phyloP scores from a whole-genome alignment of 768 basidiomycete species.

The Sutorius australiensis region DNA sequence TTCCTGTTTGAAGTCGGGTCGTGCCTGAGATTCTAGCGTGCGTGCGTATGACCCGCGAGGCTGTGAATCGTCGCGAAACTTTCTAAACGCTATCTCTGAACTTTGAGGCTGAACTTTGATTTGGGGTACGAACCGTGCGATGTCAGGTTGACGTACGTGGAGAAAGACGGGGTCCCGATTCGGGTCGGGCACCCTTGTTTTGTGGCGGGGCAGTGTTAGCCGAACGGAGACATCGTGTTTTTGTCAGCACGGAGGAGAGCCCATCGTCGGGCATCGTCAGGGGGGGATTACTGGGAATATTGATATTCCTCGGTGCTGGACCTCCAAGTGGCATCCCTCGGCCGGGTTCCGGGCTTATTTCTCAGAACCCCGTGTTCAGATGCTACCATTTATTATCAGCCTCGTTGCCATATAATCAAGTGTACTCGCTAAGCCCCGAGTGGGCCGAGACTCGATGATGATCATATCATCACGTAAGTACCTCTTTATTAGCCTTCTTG shows the following conservation, averaged over 20 bases:
- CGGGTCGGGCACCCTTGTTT: neutral
- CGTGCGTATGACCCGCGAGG: neutral
- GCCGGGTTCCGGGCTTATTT: neutral
- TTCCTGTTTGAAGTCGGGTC: too few species aligned
- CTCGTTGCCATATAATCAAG: neutral
- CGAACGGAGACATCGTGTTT: neutral
- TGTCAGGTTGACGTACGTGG: neutral
- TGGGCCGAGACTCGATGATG: too few species aligned
- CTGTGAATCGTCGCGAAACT: neutral
- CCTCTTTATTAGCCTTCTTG: slow-evolving; percentile 56
- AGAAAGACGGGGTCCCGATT: neutral
- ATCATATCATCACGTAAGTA: too few species aligned
- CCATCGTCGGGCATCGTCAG: neutral
- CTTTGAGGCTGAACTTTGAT: neutral
- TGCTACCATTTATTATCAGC: neutral
- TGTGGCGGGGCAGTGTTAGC: neutral
- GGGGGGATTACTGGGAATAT: neutral
- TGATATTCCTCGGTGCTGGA: neutral
- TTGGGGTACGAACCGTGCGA: too few species aligned
- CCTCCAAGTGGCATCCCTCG: neutral
- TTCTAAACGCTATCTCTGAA: neutral
- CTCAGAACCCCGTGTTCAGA: neutral
- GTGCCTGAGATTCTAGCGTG: neutral
- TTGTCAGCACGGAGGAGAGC: neutral
- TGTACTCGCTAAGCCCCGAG: too few species aligned